Evolutionary conservation across 768 basidiomycete genomes (phyloP).

Genomic region (Russula earlei): DNA sequence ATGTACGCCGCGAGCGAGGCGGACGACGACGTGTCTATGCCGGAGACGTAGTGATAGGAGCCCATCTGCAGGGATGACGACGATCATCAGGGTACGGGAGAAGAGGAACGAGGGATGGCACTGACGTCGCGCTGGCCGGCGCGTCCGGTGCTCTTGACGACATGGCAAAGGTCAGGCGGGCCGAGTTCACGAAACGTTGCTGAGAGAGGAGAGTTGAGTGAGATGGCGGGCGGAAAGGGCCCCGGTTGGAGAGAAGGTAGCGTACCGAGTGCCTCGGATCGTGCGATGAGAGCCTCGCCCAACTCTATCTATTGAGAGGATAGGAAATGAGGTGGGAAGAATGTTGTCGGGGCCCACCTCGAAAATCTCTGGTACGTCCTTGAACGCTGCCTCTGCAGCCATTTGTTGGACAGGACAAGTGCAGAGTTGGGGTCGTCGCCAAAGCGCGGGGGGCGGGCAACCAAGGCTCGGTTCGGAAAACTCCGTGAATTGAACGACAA

Average conservation of each 20-base stretch:
- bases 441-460: no score
- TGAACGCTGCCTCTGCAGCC: conserved; percentile 61
- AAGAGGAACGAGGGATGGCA: conserved; percentile 13
- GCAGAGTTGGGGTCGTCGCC: no score
- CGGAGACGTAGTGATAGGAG: conserved; percentile 96
- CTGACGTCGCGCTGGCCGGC: conserved; percentile 81
- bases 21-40: conserved; percentile 97
- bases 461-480: conserved; percentile 13
- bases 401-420: neutral
- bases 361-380: conserved; percentile 93
- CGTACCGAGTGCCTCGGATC: conserved; percentile 88
- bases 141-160: conserved; percentile 83
- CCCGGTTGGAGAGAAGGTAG: conserved; percentile 12
- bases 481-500: no score
- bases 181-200: conserved; percentile 96
- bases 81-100: no score
- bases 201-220: conserved; percentile 29
- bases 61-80: conserved; percentile 49
- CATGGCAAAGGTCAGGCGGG: conserved; percentile 93
- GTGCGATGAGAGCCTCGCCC: conserved; percentile 78
- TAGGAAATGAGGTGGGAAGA: neutral
- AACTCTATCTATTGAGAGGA: conserved; percentile 60
- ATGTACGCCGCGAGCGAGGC: conserved; percentile 97
- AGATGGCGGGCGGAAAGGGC: neutral
- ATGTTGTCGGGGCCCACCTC: conserved; percentile 47